Evolutionary conservation across 371 early-diverging fungal species (phyloP), one percentile per base, ranked within the genome.

Genomic region (Mortierella sp.): DNA sequence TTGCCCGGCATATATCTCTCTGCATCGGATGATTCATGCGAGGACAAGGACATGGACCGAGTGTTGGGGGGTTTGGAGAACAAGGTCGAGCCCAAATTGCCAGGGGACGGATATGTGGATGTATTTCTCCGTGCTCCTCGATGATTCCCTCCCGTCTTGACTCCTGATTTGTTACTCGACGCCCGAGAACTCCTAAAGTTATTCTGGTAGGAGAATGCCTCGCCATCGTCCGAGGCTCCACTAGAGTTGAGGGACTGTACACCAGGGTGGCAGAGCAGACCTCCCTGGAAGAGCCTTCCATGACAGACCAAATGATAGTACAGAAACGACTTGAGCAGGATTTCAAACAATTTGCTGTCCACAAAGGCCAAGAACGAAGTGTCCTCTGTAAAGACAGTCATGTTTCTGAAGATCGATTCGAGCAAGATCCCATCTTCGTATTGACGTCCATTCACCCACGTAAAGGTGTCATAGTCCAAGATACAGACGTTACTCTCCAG

Each of bases 171-270:
- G 4, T 25, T 18, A 19, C 56, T 67, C 25, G 64, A 71, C 30
- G 43, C 64, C 12, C 64, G 64, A 23, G 71, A 51, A 29, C 71
- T 75, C 5, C 61, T 66, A 57, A 75, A 67, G 60, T 71, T 75
- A 57, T 56, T 56, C 28, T 75, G 76, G 26, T 72, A 69, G 2
- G 79, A 71, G 58, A 77, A 77, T 2, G 79, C 64, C 26, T 77
- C 79, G 45, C 79, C 79, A 23, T 77, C 79, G n/a, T 77, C 79
- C 2, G 79, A 77, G 0, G 63, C 72, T 0, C 72, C 79, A 46
- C 72, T 72, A 1, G 73, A 77, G 37, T 72, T 72, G 44, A 69
- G 64, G 0, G 77, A 61, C 9, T 72, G 60, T 1, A 65, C 63
- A 1, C 73, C 72, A 25, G 62, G 59, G 7, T 60, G 57, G 2